Percentiles rank a stretch among this genome's conserved stretches.
Evolutionary conservation across 139 green algal species (phyloP).

Genomic region (Chlorokybus atmophyticus): DNA sequence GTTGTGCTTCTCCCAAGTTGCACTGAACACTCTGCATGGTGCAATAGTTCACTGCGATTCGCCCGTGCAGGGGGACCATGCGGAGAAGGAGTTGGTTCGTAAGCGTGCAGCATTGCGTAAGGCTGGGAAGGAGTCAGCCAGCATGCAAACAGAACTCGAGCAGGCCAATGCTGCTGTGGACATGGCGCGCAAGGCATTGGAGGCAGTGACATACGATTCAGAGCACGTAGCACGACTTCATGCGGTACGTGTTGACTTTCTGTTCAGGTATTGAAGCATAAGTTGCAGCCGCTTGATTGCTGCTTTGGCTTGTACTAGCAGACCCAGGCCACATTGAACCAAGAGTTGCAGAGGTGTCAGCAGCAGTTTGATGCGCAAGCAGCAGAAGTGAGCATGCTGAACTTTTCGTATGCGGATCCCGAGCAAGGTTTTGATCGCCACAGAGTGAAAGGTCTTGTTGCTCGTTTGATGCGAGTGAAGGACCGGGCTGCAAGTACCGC

Average conservation of each 20-base stretch:
- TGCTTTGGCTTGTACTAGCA: too few relatives aligned
- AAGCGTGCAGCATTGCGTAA: constrained; percentile 46
- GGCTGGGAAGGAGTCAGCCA: constrained; percentile 60
- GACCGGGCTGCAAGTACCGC: constrained; percentile 54
- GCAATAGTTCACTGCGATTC: too few relatives aligned
- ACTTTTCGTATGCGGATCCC: constrained; percentile 67
- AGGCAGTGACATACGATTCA: constrained; percentile 17
- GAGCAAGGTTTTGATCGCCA: constrained; percentile 39
- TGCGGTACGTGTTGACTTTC: too few relatives aligned
- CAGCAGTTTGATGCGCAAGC: too few relatives aligned
- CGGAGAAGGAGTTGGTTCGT: constrained; percentile 62
- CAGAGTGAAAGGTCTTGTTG: constrained; percentile 65
- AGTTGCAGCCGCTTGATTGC: too few relatives aligned
- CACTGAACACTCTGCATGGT: too few relatives aligned
- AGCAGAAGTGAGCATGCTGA: constrained; percentile 21
- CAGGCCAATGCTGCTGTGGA: constrained; percentile 30
- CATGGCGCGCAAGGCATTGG: constrained; percentile 34
- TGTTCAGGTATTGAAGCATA: too few relatives aligned
- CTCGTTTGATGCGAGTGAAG: constrained; percentile 59
- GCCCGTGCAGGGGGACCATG: constrained; percentile 55
- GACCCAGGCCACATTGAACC: too few relatives aligned
- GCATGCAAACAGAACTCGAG: constrained; percentile 39
- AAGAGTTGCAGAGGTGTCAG: too few relatives aligned
- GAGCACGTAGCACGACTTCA: background rate
- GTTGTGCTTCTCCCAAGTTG: too few relatives aligned